phyloP scores from a whole-genome alignment of 169 alveolate genomes.

The Plasmodium billcollinsi region DNA sequence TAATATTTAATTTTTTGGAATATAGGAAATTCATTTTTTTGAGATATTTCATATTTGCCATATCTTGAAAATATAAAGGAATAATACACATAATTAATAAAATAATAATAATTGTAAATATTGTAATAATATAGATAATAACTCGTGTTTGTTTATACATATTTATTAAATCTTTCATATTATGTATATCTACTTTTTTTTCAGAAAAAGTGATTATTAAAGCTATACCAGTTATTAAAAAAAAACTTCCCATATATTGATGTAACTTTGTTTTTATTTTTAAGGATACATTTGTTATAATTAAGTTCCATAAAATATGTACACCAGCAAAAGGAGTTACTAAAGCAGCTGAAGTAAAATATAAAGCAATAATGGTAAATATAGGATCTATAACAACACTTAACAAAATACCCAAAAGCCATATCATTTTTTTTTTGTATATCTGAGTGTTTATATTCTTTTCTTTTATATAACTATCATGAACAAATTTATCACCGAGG shows the following conservation, averaged over 20 bases:
- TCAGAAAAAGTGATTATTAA: conserved; percentile 54
- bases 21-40: conserved; percentile 12
- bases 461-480: conserved; percentile 52
- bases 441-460: background rate
- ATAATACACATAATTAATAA: conserved; percentile 28
- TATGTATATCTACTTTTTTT: conserved; percentile 44
- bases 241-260: conserved; percentile 64
- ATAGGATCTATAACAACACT: conserved; percentile 50
- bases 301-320: conserved; percentile 65
- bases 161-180: conserved; percentile 42
- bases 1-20: conserved; percentile 2
- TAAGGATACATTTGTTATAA: conserved; percentile 46
- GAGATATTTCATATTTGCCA: background rate
- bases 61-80: conserved; percentile 23
- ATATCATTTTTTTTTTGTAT: conserved; percentile 8
- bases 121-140: conserved; percentile 3
- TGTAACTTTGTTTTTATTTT: conserved; percentile 53
- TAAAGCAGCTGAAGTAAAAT: conserved; percentile 68
- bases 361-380: conserved; percentile 32
- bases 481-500: conserved; percentile 57
- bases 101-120: conserved; percentile 18
- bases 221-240: conserved; percentile 60
- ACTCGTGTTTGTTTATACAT: conserved; percentile 50
- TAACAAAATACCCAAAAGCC: conserved; percentile 43
- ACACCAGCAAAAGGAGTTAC: conserved; percentile 73